Base-by-base conservation (phyloP, 2,329 filamentous ascomycete species). In the Diaporthe humulicola region DNA sequence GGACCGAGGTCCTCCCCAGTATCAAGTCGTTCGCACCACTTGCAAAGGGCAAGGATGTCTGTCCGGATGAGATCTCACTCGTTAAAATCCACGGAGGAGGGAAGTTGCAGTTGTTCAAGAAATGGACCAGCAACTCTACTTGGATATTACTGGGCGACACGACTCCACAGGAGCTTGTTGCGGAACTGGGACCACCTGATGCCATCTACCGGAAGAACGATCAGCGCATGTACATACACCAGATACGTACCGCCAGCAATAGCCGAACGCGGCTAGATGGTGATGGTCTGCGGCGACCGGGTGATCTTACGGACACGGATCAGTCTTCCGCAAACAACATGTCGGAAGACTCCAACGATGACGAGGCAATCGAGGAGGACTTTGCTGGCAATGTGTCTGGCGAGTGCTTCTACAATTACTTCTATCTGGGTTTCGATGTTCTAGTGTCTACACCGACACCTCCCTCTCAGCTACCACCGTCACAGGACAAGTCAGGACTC, bases 321-420 rank as follows among this genome's bases (percentile, higher is more conserved):
- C 93, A 93, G 78, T 95, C 93, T 2, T 95, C 93, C 4, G 89
- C 89, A 71, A 92, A 94, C 77, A 93, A 92, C 1, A 89, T 89
- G 38, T 93, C 92, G 1, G 93, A 95, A 80, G 91, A 92, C 73
- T 91, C 92, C 2, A 93, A 94, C 36, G 89, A 88, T 45, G 87
- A 90, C 30, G 90, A 90, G 74, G 89, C 86, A 4, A 82, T 91
- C 22, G 89, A 91, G 57, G 91, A 92, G 40, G 89, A 90, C 40
- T 81, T 86, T 4, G 85, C 86, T 1, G 86, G 87, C 77, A 86
- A 88, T 82, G 78, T 92, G 4, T 90, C 92, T 1, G 90, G 91
- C 5, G 95, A 97, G 81, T 95, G 93, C 77, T 99, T 98, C 82
- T 98, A 97, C 85, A 98, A 98, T 82, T 99, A 99, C 83, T 99